Evolutionary conservation across 192 early-diverging fungal species (phyloP).

Genomic region (Mortierella hygrophila): DNA sequence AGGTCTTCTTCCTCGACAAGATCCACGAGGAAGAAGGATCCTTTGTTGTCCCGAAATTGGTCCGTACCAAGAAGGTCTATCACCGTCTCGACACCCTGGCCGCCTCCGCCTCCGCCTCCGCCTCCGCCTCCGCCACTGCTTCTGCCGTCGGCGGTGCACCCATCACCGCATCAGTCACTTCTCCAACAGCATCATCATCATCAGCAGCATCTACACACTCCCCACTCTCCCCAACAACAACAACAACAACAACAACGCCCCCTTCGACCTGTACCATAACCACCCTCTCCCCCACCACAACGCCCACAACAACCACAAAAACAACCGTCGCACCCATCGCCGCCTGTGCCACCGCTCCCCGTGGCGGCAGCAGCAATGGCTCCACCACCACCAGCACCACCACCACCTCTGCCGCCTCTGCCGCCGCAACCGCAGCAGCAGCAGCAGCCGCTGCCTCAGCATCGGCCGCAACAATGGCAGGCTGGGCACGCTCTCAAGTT

Average conservation of each 20-base stretch:
- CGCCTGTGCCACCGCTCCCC: neutral
- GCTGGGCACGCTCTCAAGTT: conserved; percentile 36
- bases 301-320: conserved; percentile 2
- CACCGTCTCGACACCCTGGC: neutral
- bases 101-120: neutral
- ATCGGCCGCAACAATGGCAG: conserved; percentile 3
- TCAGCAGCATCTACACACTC: neutral
- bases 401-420: neutral
- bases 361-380: neutral
- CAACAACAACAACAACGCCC: no score
- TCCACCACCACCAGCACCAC: neutral
- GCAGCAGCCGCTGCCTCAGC: neutral
- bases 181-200: neutral
- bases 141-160: neutral
- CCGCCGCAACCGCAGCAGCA: neutral
- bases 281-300: neutral
- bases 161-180: neutral
- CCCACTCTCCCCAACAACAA: conserved; percentile 6
- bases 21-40: neutral
- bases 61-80: neutral
- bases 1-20: neutral
- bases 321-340: neutral
- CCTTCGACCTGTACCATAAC: conserved; percentile 11
- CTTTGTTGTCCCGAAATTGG: neutral
- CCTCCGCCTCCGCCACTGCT: no score